Conservation (phyloP, 805 yeast genomes). For the Candida taoyuanica region DNA sequence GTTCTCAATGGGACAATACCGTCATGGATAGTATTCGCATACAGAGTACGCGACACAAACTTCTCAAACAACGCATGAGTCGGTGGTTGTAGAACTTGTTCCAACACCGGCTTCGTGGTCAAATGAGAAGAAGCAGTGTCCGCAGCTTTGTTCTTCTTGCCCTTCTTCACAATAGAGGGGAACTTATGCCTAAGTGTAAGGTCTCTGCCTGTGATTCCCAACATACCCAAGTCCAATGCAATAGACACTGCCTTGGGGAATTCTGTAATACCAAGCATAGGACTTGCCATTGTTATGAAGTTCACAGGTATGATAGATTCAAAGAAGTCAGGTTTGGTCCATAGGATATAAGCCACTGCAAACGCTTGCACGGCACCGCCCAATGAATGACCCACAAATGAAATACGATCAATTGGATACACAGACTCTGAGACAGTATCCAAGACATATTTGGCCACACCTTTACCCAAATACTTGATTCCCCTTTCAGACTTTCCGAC, state of each 20-base stretch:
- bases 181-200: slow-evolving; percentile 55
- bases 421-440: slow-evolving; percentile 38
- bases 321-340: slow-evolving; percentile 66
- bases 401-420: slow-evolving; percentile 53
- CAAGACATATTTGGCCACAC: slow-evolving; percentile 68
- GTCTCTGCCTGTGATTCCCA: slow-evolving; percentile 93
- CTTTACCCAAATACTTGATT: slow-evolving; percentile 72
- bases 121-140: slow-evolving; percentile 14
- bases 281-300: slow-evolving; percentile 82
- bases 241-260: slow-evolving; percentile 81
- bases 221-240: slow-evolving; percentile 80
- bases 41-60: slow-evolving; percentile 71
- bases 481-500: slow-evolving; percentile 89
- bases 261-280: slow-evolving; percentile 85
- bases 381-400: slow-evolving; percentile 88
- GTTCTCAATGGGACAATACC: slow-evolving; percentile 96
- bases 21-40: slow-evolving; percentile 88
- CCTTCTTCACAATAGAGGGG: slow-evolving; percentile 22
- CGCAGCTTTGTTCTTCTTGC: not conserved
- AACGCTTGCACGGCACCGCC: slow-evolving; percentile 92
- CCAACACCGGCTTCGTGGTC: slow-evolving; percentile 56
- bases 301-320: slow-evolving; percentile 62
- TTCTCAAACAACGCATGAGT: slow-evolving; percentile 57
- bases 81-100: slow-evolving; percentile 71
- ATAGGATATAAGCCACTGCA: slow-evolving; percentile 72